Evolutionary conservation across 352 stramenopile genomes (phyloP), one percentile per base, ranked within the genome.

Genomic region (Phytophthora sojae): DNA sequence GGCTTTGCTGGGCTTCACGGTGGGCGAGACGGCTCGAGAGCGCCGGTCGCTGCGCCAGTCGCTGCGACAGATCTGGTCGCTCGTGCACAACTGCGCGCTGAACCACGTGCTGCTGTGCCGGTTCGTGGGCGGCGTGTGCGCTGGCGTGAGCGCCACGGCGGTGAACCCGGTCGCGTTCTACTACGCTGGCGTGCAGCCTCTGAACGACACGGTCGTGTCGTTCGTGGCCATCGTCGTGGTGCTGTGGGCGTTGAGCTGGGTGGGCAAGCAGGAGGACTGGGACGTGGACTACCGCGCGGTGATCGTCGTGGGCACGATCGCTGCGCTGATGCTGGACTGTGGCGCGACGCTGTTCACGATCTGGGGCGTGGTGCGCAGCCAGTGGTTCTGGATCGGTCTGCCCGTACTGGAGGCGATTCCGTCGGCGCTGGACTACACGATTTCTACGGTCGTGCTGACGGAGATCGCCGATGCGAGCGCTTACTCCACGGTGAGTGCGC

Each of bases 331-430:
- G 17, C 49, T 89, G 23, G 84, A 92, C 66, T 79, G 67, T 23
- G 66, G 67, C 7, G 67, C 72, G 2, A 86, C 74, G 9, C 65
- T 92, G 53, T 80, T 89, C 45, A 89, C 84, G 19, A 78, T 89
- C 51, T 93, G 83, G 76, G 54, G 85, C 32, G 47, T 92, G 49
- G 73, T 91, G 12, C 79, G 85, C n/a, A 88, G 64, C 39, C 84
- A 91, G 56, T 91, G 76, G 75, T 77, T 94, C 42, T 92, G 77
- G 79, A 82, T 91, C 53, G 86, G 84, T 23, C 67, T 91, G 44
- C 75, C 86, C 3, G 71, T 90, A 17, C 72, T 91, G 56, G 84
- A 90, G 57, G 69, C 73, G 12, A 77, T 90, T 7, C 84, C 84
- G 32, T 83, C 80, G 1, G 77, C 59, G 0, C 56, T 93, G 1